These are phyloP conservation scores for Jaltomata sinuosa DNA, from an alignment of 257 asterid genomes.

Conservation along the genomic window DNA sequence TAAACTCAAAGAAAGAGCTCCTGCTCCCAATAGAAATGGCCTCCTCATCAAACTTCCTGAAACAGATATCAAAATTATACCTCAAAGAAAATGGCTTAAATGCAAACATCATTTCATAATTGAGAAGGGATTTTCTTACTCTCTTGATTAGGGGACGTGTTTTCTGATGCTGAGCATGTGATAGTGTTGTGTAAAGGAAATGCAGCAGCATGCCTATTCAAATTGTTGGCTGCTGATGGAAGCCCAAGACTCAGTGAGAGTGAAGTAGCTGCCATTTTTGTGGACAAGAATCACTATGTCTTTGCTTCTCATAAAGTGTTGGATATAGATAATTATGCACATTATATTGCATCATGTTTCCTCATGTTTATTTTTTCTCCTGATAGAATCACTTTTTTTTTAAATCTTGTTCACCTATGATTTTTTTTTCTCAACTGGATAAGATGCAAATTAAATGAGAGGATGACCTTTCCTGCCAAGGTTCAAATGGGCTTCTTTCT, in stretches of 20 bases:
- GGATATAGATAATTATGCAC: slow-evolving; percentile 1
- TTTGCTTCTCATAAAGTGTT: not conserved
- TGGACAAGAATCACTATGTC: not conserved
- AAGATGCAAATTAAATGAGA: not conserved
- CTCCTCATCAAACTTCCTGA: slow-evolving; percentile 46
- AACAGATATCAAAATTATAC: not conserved
- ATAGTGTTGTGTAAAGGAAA: not conserved
- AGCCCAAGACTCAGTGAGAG: slow-evolving; percentile 39
- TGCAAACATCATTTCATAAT: not conserved
- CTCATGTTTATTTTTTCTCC: not conserved
- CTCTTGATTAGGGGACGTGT: slow-evolving; percentile 21
- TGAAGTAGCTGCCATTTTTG: slow-evolving; percentile 53
- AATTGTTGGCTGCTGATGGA: slow-evolving; percentile 1
- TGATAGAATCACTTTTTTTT: not conserved
- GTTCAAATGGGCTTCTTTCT: not conserved
- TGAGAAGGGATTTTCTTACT: slow-evolving; percentile 15
- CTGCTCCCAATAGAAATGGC: slow-evolving; percentile 47
- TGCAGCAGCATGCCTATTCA: not conserved
- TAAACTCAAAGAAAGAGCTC: slow-evolving; percentile 37
- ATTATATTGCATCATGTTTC: not conserved
- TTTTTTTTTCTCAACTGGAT: not conserved
- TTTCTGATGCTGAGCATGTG: slow-evolving; percentile 27
- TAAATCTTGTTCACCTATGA: not conserved
- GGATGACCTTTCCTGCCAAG: not conserved
- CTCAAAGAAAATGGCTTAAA: not conserved